These are phyloP conservation scores for Phytophthora meadii DNA, from an alignment of 352 stramenopile genomes.

Conservation along the genomic window DNA sequence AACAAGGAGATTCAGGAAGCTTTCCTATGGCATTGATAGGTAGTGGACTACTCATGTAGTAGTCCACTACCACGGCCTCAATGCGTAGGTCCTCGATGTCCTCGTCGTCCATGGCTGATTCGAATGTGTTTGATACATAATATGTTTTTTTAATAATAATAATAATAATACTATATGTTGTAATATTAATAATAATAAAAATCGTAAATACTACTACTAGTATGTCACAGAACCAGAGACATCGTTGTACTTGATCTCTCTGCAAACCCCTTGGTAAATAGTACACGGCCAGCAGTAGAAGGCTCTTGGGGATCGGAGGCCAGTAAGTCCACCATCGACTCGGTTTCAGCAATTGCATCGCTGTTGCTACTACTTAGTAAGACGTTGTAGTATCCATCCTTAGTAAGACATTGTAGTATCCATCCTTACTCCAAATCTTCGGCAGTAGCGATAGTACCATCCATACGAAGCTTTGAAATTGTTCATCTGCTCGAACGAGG, in stretches of 20 bases:
- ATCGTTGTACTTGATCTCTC: no score
- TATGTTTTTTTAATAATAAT: no score
- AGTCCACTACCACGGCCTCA: conserved; percentile 83
- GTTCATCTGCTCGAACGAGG: not conserved
- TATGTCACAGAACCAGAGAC: no score
- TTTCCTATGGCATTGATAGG: conserved; percentile 49
- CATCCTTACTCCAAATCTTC: not conserved
- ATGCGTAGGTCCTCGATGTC: conserved; percentile 63
- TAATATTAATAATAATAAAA: no score
- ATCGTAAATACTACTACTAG: no score
- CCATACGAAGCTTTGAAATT: not conserved
- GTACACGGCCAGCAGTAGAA: no score
- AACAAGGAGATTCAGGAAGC: conserved; percentile 69
- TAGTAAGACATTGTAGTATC: no score
- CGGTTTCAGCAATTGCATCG: not conserved
- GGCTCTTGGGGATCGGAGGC: not conserved
- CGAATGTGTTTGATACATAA: no score
- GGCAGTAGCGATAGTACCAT: not conserved
- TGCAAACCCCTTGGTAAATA: no score
- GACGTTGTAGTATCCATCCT: not conserved
- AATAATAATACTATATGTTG: no score
- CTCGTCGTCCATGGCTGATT: conserved; percentile 17
- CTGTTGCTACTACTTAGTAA: not conserved
- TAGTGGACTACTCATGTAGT: conserved; percentile 80
- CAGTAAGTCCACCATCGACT: not conserved